Conservation (phyloP, 2,329 filamentous ascomycete genomes). For the Achaetomium macrosporum region DNA sequence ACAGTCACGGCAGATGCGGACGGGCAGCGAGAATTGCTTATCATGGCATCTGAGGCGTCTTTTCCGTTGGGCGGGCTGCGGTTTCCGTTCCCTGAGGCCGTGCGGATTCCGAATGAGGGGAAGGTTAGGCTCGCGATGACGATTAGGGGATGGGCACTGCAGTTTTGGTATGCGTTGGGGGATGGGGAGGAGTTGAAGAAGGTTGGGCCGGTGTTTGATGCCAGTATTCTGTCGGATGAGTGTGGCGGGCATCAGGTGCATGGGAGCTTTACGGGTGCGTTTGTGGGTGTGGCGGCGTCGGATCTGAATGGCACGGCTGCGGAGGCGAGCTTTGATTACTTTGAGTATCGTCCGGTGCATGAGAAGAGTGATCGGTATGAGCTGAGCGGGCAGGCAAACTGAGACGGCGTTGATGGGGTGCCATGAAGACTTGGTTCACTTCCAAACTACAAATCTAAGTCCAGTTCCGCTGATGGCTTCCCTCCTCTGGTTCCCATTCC, state of each 20-base stretch:
- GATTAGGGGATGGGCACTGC: conserved; percentile 46
- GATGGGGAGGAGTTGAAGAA: conserved; percentile 38
- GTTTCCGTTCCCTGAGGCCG: conserved; percentile 36
- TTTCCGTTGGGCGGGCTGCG: conserved; percentile 47
- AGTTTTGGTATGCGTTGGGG: conserved; percentile 52
- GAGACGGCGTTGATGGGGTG: conserved; percentile 11
- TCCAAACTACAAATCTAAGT: no score
- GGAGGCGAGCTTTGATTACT: conserved; percentile 46
- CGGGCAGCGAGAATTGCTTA: conserved; percentile 51
- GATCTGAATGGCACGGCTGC: conserved; percentile 48
- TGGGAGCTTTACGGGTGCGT: conserved; percentile 59
- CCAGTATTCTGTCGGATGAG: conserved; percentile 55
- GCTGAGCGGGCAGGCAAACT: not conserved
- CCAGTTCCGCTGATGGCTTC: no score
- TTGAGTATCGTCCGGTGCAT: conserved; percentile 44
- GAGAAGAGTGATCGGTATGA: conserved; percentile 46
- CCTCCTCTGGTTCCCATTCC: no score
- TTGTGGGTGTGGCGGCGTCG: conserved; percentile 51
- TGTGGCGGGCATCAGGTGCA: conserved; percentile 56
- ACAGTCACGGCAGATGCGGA: conserved; percentile 51
- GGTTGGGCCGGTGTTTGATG: conserved; percentile 52
- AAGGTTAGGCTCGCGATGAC: conserved; percentile 47
- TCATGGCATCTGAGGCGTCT: conserved; percentile 51
- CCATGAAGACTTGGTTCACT: no score
- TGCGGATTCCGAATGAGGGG: conserved; percentile 48